These are phyloP conservation scores for Gliomastix tumulicola DNA, from an alignment of 2,329 filamentous ascomycete genomes.

Conservation along the genomic window DNA sequence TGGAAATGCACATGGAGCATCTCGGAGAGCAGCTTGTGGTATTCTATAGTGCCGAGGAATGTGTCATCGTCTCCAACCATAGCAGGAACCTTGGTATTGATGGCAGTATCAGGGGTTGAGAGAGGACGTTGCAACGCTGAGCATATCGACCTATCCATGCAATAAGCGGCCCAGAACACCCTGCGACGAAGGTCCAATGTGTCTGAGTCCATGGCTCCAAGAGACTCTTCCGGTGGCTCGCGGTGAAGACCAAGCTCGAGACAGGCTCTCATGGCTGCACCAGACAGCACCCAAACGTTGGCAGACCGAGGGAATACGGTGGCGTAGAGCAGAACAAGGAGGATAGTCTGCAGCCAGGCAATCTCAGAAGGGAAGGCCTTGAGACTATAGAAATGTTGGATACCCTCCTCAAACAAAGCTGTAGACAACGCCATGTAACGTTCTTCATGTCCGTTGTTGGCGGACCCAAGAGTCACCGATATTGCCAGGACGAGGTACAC, in stretches of 20 bases:
- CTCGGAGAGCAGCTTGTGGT: not conserved
- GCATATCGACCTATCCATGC: not conserved
- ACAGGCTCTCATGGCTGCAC: not conserved
- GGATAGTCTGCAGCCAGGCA: not conserved
- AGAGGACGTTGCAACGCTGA: not conserved
- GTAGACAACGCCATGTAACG: not conserved
- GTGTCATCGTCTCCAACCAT: not conserved
- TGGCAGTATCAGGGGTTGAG: not conserved
- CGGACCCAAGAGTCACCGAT: not conserved
- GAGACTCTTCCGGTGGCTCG: not conserved
- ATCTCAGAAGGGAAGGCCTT: not conserved
- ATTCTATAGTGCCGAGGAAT: not conserved
- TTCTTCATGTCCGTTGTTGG: not conserved
- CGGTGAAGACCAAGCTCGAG: not conserved
- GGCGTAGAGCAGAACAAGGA: not conserved
- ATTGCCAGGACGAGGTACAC: not conserved
- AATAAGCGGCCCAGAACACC: not conserved
- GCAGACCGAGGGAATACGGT: not conserved
- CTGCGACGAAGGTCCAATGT: not conserved
- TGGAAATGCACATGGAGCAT: not conserved
- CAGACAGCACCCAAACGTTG: not conserved
- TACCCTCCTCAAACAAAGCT: not conserved
- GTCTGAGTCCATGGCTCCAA: not conserved
- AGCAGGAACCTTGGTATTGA: not conserved
- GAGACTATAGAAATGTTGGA: not conserved